Base-by-base conservation (phyloP, 192 early-diverging fungal genomes). In the Endogone sp. region DNA sequence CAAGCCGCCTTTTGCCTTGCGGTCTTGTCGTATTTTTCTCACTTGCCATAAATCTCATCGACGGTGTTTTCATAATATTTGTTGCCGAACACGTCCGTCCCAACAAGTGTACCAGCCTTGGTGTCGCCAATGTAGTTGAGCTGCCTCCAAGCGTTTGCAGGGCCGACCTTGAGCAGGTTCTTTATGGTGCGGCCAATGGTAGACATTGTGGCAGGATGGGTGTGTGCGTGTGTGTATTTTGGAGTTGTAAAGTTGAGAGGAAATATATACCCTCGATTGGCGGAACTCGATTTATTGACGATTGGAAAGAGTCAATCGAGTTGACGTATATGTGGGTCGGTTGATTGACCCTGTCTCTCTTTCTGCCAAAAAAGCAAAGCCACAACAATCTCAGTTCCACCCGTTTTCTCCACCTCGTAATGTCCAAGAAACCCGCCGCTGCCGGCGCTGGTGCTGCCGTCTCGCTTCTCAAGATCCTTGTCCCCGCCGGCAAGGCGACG, bases 401-500 rank as follows among this genome's bases (percentile, higher is more conserved):
- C 22, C 6, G 27, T 60, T 60, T 60, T 21, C 10, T 10, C 13
- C 58, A 21, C 56, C 55, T 37, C 22, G 23, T 65, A 27, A 79
- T 79, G 78, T 79, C 78, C 29, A 79, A 79, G 58, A 75, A 72
- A 37, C 67, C 58, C 60, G 28, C 59, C 22, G 23, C 22, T 3
- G 44, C 74, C 78, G 49, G n/a, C n/a, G n/a, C n/a, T n/a, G n/a
- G n/a, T n/a, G 76, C 80, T 49, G 77, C 81, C 6, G 77, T 79
- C 60, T 79, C 80, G 27, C 63, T 87, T 62, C 73, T 94, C 67
- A 88, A 87, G 63, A 79, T 97, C 29, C 82, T 94, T 59, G 89
- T 96, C 29, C 88, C 91, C 27, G 93, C 95, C 3, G 97, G 93
- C 63, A 98, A 98, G 78, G 97, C 97, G 4, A 91, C 93, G 25